phyloP scores from a whole-genome alignment of 1,139 yeast species.

The Scheffersomyces quercinus region DNA sequence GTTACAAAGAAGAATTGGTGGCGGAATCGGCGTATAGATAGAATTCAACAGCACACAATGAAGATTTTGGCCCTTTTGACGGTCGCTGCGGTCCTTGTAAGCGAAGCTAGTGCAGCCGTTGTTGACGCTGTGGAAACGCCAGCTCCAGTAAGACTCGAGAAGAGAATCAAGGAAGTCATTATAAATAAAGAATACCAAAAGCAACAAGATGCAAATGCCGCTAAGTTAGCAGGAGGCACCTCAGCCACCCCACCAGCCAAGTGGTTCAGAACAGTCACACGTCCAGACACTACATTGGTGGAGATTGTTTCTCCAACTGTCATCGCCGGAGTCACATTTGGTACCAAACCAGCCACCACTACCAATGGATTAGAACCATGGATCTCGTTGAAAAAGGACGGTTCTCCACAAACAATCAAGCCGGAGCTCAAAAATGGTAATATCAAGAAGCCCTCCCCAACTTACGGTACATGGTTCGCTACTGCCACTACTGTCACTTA shows the following conservation, averaged over 20 bases:
- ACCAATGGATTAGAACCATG: slow-evolving; percentile 77
- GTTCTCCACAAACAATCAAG: slow-evolving; percentile 74
- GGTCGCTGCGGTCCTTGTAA: slow-evolving; percentile 4
- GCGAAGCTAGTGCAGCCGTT: slow-evolving; percentile 3
- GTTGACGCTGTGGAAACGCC: slow-evolving; percentile 3
- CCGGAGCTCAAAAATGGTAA: slow-evolving; percentile 75
- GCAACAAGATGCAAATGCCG: slow-evolving; percentile 22
- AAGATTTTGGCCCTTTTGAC: slow-evolving; percentile 7
- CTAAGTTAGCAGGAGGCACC: slow-evolving; percentile 10
- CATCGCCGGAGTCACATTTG: slow-evolving; percentile 77
- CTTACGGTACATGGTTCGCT: slow-evolving; percentile 75
- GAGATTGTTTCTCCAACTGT: slow-evolving; percentile 83
- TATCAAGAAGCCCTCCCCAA: slow-evolving; percentile 66
- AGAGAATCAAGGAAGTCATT: slow-evolving; percentile 38
- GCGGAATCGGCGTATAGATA: no score
- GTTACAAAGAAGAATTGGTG: background rate
- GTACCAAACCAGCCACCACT: slow-evolving; percentile 67
- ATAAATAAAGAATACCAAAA: slow-evolving; percentile 43
- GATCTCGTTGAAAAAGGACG: slow-evolving; percentile 75
- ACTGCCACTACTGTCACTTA: slow-evolving; percentile 61
- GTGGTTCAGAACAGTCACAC: slow-evolving; percentile 74
- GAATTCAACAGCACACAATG: slow-evolving; percentile 3
- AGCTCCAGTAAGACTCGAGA: slow-evolving; percentile 17
- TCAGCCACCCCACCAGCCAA: slow-evolving; percentile 43
- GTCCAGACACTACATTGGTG: slow-evolving; percentile 30